A percentile compares a stretch with the other conserved stretches of the same genome.
These are phyloP conservation scores for Acacia melanoxylon DNA, from an alignment of 306 rosid species.

Conservation along the genomic window DNA sequence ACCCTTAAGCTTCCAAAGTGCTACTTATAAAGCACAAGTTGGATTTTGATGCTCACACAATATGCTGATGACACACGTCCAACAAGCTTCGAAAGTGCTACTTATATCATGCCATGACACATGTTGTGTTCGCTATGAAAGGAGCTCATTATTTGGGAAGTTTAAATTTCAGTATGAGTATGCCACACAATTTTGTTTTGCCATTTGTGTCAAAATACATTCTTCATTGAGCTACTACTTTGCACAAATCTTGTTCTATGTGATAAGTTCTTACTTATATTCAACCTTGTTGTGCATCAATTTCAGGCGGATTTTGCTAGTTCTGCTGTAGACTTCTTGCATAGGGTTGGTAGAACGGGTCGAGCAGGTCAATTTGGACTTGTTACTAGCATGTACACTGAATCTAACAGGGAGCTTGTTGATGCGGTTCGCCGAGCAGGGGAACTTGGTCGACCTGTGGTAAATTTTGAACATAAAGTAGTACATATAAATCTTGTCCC, in stretches of 20 bases:
- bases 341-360: constrained; percentile 88
- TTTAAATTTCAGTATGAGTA: neutral
- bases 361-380: constrained; percentile 94
- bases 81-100: neutral
- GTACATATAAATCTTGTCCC: neutral
- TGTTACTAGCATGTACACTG: constrained; percentile 78
- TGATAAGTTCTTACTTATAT: constrained; percentile 18
- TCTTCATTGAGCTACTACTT: neutral
- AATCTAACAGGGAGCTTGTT: constrained; percentile 80
- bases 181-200: neutral
- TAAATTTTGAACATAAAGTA: constrained; percentile 33
- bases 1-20: neutral
- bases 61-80: neutral
- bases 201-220: neutral
- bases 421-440: constrained; percentile 75
- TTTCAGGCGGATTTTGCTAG: constrained; percentile 94
- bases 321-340: constrained; percentile 93
- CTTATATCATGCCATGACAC: neutral
- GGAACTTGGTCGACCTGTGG: constrained; percentile 79
- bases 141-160: neutral
- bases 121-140: neutral
- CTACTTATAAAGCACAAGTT: neutral
- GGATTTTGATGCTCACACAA: neutral
- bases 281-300: constrained; percentile 28
- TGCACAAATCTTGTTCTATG: neutral